Base-by-base conservation (phyloP, 208 protist species). In the Trypanosoma grayi region DNA sequence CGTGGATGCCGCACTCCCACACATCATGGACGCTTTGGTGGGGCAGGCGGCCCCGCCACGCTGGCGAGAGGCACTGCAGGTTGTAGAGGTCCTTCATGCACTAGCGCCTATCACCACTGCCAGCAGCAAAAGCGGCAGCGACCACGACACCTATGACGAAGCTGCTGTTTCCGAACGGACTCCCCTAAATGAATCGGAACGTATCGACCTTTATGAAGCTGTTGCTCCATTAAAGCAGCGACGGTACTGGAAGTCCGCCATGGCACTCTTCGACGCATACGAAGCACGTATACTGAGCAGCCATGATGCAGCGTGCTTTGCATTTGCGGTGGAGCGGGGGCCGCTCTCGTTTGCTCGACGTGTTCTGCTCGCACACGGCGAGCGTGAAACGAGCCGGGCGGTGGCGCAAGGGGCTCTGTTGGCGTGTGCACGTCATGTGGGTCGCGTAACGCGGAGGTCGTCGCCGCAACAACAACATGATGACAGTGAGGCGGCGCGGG, bases 291-390 rank as follows among this genome's bases (percentile, higher is more conserved):
- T 51, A 24, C 60, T 90, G 25, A 63, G 40, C 16, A 27, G 73
- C 33, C 24, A 33, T 8, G 83, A 90, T 43, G 43, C 78, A 28
- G 76, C 79, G 37, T 59, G 64, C 66, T 90, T 90, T 63, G 65
- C 71, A 3, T 77, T 77, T 51, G 60, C 65, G 0, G 69, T 82
- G 18, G 56, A 57, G 56, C 56, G 63, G 2, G 76, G 70, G 1
- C 75, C 83, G 4, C 36, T 81, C 11, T 9, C 28, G 4, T 85
- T 85, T 52, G 57, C 75, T 1, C 61, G 58, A 11, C 63, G 61
- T 10, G 51, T 84, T 36, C 39, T 90, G 13, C 11, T 22, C 13
- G 72, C 73, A 64, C 11, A 58, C 10, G 16, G 39, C 24, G 50
- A 22, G 0, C 22, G 50, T 22, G 50, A 70, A 44, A 81, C 71